Conservation (phyloP, 2,329 filamentous ascomycete genomes). For the Aureobasidium sp. region DNA sequence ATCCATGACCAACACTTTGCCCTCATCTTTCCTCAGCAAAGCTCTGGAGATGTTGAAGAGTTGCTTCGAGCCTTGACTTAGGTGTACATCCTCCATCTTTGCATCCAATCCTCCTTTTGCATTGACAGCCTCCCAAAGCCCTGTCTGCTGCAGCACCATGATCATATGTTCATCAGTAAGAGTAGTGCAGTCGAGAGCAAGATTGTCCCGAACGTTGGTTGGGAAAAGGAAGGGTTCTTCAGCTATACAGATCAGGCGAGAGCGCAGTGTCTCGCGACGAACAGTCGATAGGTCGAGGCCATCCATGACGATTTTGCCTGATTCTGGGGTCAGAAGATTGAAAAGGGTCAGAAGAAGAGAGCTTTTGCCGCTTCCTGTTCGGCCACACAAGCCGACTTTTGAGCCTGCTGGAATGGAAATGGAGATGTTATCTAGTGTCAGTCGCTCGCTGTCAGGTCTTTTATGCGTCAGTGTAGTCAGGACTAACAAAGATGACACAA, state of each 20-base stretch:
- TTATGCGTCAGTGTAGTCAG: not conserved
- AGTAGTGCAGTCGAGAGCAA: conserved; percentile 35
- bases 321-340: conserved; percentile 41
- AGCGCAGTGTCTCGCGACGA: conserved; percentile 38
- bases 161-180: conserved; percentile 35
- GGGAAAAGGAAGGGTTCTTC: conserved; percentile 48
- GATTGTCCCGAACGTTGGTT: conserved; percentile 42
- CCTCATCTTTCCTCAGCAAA: conserved; percentile 30
- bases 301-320: conserved; percentile 43
- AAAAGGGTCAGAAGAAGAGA: conserved; percentile 44
- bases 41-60: conserved; percentile 44
- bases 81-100: conserved; percentile 27
- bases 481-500: conserved; percentile 12
- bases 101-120: conserved; percentile 33
- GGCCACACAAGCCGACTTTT: conserved; percentile 45
- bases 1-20: conserved; percentile 36
- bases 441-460: not conserved
- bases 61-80: conserved; percentile 45
- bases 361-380: conserved; percentile 49
- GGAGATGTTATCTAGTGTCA: conserved; percentile 38
- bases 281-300: conserved; percentile 40
- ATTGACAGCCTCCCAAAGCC: conserved; percentile 28
- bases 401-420: conserved; percentile 43
- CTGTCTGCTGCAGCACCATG: conserved; percentile 39
- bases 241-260: conserved; percentile 39